Evolutionary conservation across 768 basidiomycete genomes (phyloP).

Genomic region (Boletus edulis): DNA sequence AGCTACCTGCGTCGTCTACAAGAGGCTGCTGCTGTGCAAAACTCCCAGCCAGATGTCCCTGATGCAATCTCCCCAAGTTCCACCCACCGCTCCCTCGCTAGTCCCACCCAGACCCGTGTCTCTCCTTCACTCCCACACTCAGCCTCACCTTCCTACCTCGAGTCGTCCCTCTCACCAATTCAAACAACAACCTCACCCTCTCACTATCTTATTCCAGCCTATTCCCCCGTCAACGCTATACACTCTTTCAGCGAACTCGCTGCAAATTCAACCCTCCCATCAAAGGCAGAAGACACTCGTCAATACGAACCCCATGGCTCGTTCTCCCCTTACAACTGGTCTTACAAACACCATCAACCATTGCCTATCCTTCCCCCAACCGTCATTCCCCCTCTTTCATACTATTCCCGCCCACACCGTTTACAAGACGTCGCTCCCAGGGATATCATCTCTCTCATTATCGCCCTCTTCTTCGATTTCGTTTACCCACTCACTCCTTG

Average conservation of each 20-base stretch:
- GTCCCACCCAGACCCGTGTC: conserved; percentile 46
- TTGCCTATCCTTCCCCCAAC: conserved; percentile 44
- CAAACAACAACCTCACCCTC: conserved; percentile 51
- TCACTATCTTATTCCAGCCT: conserved; percentile 64
- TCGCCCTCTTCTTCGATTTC: conserved; percentile 90
- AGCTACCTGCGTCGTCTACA: conserved; percentile 81
- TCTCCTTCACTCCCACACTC: conserved; percentile 39
- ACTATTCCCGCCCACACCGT: conserved; percentile 70
- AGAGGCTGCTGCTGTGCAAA: conserved; percentile 55
- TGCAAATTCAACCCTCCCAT: conserved; percentile 32
- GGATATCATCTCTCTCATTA: conserved; percentile 77
- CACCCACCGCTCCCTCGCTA: conserved; percentile 35
- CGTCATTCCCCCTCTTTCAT: conserved; percentile 57
- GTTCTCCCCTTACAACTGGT: conserved; percentile 69
- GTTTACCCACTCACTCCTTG: conserved; percentile 91
- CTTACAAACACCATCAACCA: conserved; percentile 60
- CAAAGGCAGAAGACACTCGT: conserved; percentile 45
- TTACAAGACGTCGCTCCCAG: conserved; percentile 82
- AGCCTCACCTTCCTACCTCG: conserved; percentile 43
- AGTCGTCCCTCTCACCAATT: conserved; percentile 44
- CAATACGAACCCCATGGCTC: conserved; percentile 54
- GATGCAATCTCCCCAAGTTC: conserved; percentile 49
- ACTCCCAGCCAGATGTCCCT: conserved; percentile 25
- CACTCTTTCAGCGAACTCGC: conserved; percentile 40
- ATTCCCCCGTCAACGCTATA: conserved; percentile 36